Conservation (phyloP, 202 grass and related monocot species). For the Setaria viridis region DNA sequence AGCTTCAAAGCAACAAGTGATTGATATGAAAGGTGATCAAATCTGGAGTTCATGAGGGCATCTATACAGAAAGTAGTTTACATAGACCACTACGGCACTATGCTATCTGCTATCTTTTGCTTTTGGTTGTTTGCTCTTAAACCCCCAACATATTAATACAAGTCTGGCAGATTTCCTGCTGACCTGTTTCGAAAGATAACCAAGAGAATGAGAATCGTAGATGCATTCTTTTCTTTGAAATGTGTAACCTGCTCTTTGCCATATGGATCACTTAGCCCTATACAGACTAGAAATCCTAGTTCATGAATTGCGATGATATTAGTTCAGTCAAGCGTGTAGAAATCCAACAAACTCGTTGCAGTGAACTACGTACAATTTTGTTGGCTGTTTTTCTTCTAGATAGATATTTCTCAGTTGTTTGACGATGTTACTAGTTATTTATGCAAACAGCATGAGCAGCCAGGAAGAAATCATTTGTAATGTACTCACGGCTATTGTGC, state of each 20-base stretch:
- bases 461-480: too few relatives aligned
- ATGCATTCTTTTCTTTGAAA: background rate
- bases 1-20: background rate
- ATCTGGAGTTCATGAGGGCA: background rate
- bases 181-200: too few relatives aligned
- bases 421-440: background rate
- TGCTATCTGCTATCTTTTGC: background rate
- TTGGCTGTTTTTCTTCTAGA: too few relatives aligned
- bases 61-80: background rate
- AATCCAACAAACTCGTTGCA: too few relatives aligned
- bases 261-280: background rate
- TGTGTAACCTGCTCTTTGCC: too few relatives aligned
- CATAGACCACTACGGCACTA: background rate
- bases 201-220: background rate
- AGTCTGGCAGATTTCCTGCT: too few relatives aligned
- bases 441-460: background rate
- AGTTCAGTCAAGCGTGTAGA: background rate
- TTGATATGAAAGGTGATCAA: background rate
- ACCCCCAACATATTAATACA: too few relatives aligned
- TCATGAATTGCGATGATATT: background rate
- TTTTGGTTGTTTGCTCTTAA: background rate
- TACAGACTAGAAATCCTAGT: background rate
- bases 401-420: background rate
- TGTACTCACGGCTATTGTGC: conserved; percentile 72
- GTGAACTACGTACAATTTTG: too few relatives aligned